Evolutionary conservation across 208 protist species (phyloP).

Genomic region (Trypanosoma platydactyli): DNA sequence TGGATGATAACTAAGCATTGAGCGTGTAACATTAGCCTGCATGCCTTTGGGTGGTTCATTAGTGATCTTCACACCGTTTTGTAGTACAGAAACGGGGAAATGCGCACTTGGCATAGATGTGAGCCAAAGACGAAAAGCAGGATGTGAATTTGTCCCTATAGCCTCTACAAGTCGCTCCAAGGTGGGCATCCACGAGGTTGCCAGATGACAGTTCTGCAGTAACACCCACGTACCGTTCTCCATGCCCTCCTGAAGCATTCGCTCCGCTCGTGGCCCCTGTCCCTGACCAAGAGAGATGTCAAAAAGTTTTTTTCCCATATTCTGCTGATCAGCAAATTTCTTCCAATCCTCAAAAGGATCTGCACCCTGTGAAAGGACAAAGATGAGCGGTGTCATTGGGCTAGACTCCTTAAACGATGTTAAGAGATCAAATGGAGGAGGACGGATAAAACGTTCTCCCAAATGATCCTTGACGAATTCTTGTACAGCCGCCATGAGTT

Average conservation of each 20-base stretch:
- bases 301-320: conserved; percentile 94
- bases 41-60: conserved; percentile 99
- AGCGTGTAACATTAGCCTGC: conserved; percentile 94
- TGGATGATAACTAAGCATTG: conserved; percentile 74
- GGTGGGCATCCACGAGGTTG: conserved; percentile 97
- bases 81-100: conserved; percentile 98
- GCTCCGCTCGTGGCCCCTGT: conserved; percentile 96
- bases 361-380: conserved; percentile 98
- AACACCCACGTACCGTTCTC: conserved; percentile 96
- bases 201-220: conserved; percentile 99
- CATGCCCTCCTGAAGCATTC: conserved; percentile 92
- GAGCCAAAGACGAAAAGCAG: conserved; percentile 98
- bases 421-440: conserved; percentile 96
- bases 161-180: conserved; percentile 96
- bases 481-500: conserved; percentile 95
- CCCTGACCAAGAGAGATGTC: conserved; percentile 98
- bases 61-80: conserved; percentile 99
- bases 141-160: conserved; percentile 89
- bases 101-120: conserved; percentile 96
- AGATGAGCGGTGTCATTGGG: conserved; percentile 95
- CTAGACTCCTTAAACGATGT: conserved; percentile 94
- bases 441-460: conserved; percentile 94
- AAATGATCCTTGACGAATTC: conserved; percentile 92
- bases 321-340: conserved; percentile 96
- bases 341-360: conserved; percentile 96